Base-by-base conservation (phyloP, 768 basidiomycete species). In the Asterophora parasitica region DNA sequence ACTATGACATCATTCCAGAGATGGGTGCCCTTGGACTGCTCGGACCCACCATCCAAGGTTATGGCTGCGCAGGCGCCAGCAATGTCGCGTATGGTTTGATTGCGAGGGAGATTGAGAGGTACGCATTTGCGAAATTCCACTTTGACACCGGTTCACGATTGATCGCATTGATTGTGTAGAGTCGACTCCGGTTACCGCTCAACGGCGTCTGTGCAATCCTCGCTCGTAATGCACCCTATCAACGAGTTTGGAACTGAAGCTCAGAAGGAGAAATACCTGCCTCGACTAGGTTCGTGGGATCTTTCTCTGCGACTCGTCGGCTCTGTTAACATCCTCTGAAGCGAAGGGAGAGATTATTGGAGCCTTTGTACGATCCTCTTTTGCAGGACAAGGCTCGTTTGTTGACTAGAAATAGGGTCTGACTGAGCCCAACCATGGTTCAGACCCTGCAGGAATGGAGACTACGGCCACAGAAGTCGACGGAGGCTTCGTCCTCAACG, bases 381-480 rank as follows among this genome's bases (percentile, higher is more conserved):
- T 34, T 51, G 15, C 11, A 15, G 39, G 30, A 36, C 50, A 35
- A 10, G 3, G 15, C 44, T 12, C 15, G 44, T 35, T 48, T 43
- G 35, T 32, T 27, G 8, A 42, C 40, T 12, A 32, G 34, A 34
- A 20, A 23, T 49, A 95, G 93, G 93, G 94, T 23, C 70, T 97
- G 35, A 97, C 95, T 0, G 95, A 98, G 67, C 91, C 95, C 0
- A 92, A 97, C 57, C 92, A 96, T 61, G 95, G 95, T 17, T 97
- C 94, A 2, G 95, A 98, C 58, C 94, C 94, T 12, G 85, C 84
- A n/a, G 83, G 85, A n/a, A 97, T 98, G 95, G 90, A 94, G 60
- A 96, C 95, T 1, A 84, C 78, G 20, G 95, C 92, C 9, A 81
- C 81, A 52, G 91, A 96, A 64, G 74, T 75, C 0, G 85, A 86